phyloP scores from a whole-genome alignment of 2,329 filamentous ascomycete genomes.

The Diaporthe capsici region DNA sequence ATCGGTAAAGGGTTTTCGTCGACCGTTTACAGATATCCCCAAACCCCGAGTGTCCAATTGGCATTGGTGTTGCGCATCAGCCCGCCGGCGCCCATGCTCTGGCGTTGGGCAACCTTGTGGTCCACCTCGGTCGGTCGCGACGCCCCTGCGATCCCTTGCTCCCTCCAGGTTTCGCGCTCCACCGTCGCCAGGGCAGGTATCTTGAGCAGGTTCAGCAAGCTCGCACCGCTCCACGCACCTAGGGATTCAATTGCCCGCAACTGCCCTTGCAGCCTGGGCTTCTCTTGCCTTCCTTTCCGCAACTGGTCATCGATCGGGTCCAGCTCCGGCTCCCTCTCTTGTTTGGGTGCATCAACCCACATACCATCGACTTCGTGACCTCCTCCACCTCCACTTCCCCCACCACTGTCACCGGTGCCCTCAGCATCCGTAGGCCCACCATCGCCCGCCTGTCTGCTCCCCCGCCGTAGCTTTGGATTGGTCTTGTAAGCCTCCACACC shows the following conservation, averaged over 20 bases:
- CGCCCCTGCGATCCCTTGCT: constrained; percentile 75
- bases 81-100: constrained; percentile 73
- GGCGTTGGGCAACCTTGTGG: constrained; percentile 69
- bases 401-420: constrained; percentile 44
- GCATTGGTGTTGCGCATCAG: constrained; percentile 59
- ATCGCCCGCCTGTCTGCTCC: constrained; percentile 45
- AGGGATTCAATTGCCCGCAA: constrained; percentile 78
- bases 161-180: constrained; percentile 79
- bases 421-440: constrained; percentile 43
- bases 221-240: constrained; percentile 82
- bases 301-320: constrained; percentile 73
- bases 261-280: constrained; percentile 64
- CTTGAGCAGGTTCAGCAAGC: constrained; percentile 77
- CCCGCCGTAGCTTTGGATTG: constrained; percentile 58
- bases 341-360: constrained; percentile 59
- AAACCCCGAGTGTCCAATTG: constrained; percentile 74
- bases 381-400: constrained; percentile 44
- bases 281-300: constrained; percentile 59
- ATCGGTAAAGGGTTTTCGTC: neutral
- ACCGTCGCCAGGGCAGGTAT: constrained; percentile 78
- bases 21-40: constrained; percentile 58
- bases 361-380: constrained; percentile 51
- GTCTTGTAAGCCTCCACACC: constrained; percentile 69
- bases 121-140: constrained; percentile 72
- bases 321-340: constrained; percentile 57